Conservation (phyloP, 1,284 basidiomycete species). For the Apiotrichum mycotoxinovorans region DNA sequence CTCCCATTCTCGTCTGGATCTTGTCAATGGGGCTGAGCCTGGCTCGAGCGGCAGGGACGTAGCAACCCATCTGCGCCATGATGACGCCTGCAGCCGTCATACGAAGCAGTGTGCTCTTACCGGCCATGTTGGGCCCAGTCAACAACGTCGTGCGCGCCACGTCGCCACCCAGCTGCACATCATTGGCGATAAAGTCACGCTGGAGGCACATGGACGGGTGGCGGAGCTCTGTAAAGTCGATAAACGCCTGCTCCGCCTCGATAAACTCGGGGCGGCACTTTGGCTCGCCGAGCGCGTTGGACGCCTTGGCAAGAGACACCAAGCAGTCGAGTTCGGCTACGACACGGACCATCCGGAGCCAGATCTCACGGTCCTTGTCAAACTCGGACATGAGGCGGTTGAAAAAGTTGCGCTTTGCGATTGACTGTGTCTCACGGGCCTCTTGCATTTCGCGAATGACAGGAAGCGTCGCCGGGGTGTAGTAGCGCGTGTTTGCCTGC, state of each 20-base stretch:
- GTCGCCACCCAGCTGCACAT: constrained; percentile 71
- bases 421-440: constrained; percentile 77
- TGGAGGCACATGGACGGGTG: constrained; percentile 78
- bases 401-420: constrained; percentile 76
- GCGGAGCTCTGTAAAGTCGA: constrained; percentile 75
- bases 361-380: constrained; percentile 72
- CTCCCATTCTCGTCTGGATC: constrained; percentile 97
- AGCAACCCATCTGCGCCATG: constrained; percentile 97
- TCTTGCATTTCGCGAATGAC: constrained; percentile 81
- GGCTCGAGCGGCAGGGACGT: constrained; percentile 81
- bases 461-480: constrained; percentile 66
- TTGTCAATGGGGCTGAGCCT: constrained; percentile 84
- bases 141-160: constrained; percentile 77
- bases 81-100: constrained; percentile 97
- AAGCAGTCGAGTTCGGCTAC: constrained; percentile 90
- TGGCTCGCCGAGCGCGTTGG: constrained; percentile 83
- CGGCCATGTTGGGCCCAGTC: constrained; percentile 82
- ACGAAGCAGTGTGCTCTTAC: constrained; percentile 79
- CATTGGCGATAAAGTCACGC: constrained; percentile 87
- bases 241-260: constrained; percentile 69
- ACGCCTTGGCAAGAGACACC: constrained; percentile 86
- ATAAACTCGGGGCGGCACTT: constrained; percentile 85
- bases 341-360: constrained; percentile 68
- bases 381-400: constrained; percentile 77
- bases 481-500: constrained; percentile 62